phyloP scores from a whole-genome alignment of 2,329 filamentous ascomycete species.

The Colletotrichum lentis region DNA sequence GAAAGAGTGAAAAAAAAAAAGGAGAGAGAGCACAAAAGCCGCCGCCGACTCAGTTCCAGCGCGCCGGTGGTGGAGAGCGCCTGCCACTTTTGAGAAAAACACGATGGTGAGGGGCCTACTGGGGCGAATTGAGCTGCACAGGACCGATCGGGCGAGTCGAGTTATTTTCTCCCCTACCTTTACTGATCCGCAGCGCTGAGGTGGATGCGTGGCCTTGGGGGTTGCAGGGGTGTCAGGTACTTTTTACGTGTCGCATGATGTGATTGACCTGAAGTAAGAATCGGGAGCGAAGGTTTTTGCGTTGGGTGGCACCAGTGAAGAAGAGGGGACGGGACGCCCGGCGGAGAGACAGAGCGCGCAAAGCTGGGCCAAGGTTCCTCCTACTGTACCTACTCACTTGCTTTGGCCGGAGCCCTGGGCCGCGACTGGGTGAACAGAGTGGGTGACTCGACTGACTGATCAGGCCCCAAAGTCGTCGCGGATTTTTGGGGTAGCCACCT shows the following conservation, averaged over 20 bases:
- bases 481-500: constrained; percentile 40
- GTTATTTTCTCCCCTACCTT: constrained; percentile 12
- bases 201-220: constrained; percentile 31
- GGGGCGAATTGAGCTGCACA: constrained; percentile 4
- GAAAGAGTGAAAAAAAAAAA: too few relatives aligned
- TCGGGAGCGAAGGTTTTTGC: constrained; percentile 23
- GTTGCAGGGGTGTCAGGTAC: constrained; percentile 32
- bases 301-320: constrained; percentile 2
- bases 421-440: not conserved
- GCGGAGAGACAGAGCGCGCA: not conserved
- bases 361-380: not conserved
- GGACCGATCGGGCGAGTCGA: constrained; percentile 32
- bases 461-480: constrained; percentile 2
- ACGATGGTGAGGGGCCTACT: constrained; percentile 22
- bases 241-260: constrained; percentile 35
- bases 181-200: constrained; percentile 34
- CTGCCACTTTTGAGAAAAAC: constrained; percentile 10
- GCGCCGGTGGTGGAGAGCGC: constrained; percentile 11
- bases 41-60: not conserved
- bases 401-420: not conserved
- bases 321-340: not conserved
- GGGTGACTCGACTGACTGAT: not conserved
- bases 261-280: constrained; percentile 25
- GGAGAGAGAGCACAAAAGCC: not conserved
- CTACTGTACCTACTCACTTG: not conserved